Conservation (phyloP, 768 basidiomycete genomes). For the Russula abietina region DNA sequence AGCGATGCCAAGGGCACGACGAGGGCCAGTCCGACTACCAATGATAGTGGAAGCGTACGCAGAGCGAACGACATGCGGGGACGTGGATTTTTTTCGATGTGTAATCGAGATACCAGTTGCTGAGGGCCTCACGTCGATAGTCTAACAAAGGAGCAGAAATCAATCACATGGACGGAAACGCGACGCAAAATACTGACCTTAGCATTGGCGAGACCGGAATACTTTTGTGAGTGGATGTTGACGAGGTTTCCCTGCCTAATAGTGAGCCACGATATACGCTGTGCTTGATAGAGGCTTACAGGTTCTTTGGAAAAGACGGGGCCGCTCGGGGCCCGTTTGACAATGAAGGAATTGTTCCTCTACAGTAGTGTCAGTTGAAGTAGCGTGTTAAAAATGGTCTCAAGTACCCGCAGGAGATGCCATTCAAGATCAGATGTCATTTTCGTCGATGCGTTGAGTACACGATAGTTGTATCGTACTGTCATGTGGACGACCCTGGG, state of each 20-base stretch:
- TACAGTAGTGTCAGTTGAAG: constrained; percentile 31
- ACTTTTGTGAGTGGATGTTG: constrained; percentile 89
- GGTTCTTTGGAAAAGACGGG: constrained; percentile 81
- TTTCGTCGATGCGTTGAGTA: neutral
- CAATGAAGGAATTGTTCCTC: constrained; percentile 81
- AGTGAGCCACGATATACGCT: neutral
- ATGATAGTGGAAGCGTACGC: constrained; percentile 47
- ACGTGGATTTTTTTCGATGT: constrained; percentile 58
- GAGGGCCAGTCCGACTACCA: constrained; percentile 63
- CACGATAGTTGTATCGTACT: neutral
- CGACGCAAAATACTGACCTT: constrained; percentile 45
- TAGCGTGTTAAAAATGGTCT: neutral
- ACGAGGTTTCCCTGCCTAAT: constrained; percentile 68
- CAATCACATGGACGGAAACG: neutral
- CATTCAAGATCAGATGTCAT: constrained; percentile 82
- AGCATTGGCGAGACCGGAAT: constrained; percentile 80
- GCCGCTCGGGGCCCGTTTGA: constrained; percentile 68
- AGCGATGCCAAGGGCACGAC: constrained; percentile 63
- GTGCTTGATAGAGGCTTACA: constrained; percentile 36
- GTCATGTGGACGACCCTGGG: neutral
- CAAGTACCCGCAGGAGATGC: constrained; percentile 81
- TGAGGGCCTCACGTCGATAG: constrained; percentile 56
- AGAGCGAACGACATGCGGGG: constrained; percentile 44
- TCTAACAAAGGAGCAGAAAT: constrained; percentile 36
- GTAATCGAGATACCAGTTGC: constrained; percentile 52